Percentiles rank a stretch among this genome's conserved stretches.
Conservation (phyloP, 305 asterid species). For the Fraxinus xanthoxyloides region DNA sequence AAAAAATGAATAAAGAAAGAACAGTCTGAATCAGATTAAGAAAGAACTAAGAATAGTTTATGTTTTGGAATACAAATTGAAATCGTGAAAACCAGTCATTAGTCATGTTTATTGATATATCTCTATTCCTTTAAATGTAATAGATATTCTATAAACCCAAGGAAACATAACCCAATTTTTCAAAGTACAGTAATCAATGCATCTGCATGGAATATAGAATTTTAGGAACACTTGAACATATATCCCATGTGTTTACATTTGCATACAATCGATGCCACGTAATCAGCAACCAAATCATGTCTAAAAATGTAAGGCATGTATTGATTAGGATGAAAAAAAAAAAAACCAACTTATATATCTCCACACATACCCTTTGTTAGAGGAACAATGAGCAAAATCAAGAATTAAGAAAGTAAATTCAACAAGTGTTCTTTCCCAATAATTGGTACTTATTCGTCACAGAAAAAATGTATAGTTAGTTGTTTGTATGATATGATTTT, state of each 20-base stretch:
- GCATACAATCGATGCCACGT: not conserved
- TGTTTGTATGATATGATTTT: not conserved
- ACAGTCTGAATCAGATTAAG: not conserved
- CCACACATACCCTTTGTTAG: not conserved
- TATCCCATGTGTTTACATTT: not conserved
- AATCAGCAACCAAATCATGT: not conserved
- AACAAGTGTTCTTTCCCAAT: not conserved
- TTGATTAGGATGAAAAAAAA: not conserved
- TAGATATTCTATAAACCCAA: not conserved
- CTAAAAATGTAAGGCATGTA: not conserved
- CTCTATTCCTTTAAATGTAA: not conserved
- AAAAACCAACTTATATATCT: not conserved
- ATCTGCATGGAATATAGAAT: not conserved
- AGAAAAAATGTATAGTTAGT: not conserved
- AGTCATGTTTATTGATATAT: not conserved
- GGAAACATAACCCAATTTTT: not conserved
- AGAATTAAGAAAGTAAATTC: not conserved
- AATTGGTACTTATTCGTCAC: constrained; percentile 12
- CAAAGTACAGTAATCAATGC: not conserved
- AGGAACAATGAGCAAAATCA: not conserved
- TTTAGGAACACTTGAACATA: not conserved
- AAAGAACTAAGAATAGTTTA: not conserved
- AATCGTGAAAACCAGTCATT: not conserved
- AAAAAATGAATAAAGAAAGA: not conserved
- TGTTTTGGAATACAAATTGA: not conserved